A percentile compares a stretch with the other conserved stretches of the same genome.
Evolutionary conservation across 176 grass and related monocot species (phyloP).

Genomic region (Zoysia japonica): DNA sequence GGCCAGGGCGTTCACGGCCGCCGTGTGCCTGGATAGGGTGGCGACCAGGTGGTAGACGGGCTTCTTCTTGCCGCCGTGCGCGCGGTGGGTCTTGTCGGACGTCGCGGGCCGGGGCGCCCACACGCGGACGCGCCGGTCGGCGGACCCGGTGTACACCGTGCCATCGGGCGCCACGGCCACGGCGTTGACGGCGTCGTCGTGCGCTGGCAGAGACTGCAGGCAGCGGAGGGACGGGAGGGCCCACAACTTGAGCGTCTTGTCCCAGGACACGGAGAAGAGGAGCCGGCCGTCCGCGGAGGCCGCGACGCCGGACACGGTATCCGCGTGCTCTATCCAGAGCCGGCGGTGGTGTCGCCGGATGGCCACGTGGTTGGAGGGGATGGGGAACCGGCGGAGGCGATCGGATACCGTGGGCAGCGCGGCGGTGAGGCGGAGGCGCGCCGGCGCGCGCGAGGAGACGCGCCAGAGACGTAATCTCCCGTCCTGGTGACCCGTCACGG

Average conservation of each 20-base stretch:
- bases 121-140: conserved; percentile 61
- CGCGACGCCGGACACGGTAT: conserved; percentile 63
- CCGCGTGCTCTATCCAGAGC: conserved; percentile 82
- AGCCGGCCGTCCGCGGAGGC: conserved; percentile 42
- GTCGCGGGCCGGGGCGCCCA: conserved; percentile 45
- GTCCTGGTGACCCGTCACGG: conserved; percentile 83
- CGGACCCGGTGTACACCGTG: conserved; percentile 79
- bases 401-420: conserved; percentile 73
- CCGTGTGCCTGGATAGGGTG: conserved; percentile 64
- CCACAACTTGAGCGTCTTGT: conserved; percentile 92
- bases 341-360: conserved; percentile 71
- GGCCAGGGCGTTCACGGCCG: conserved; percentile 82
- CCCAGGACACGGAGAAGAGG: conserved; percentile 94
- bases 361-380: conserved; percentile 71
- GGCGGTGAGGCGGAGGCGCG: conserved; percentile 53
- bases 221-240: conserved; percentile 66
- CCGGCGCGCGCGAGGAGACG: conserved; percentile 30
- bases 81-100: not conserved
- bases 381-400: conserved; percentile 66
- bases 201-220: conserved; percentile 70
- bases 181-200: conserved; percentile 91
- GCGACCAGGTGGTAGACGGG: conserved; percentile 53
- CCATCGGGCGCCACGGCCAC: conserved; percentile 66
- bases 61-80: conserved; percentile 3
- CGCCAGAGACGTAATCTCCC: conserved; percentile 72